These are phyloP conservation scores for Umbelopsis isabellina DNA, from an alignment of 192 early-diverging fungal genomes.

Conservation along the genomic window DNA sequence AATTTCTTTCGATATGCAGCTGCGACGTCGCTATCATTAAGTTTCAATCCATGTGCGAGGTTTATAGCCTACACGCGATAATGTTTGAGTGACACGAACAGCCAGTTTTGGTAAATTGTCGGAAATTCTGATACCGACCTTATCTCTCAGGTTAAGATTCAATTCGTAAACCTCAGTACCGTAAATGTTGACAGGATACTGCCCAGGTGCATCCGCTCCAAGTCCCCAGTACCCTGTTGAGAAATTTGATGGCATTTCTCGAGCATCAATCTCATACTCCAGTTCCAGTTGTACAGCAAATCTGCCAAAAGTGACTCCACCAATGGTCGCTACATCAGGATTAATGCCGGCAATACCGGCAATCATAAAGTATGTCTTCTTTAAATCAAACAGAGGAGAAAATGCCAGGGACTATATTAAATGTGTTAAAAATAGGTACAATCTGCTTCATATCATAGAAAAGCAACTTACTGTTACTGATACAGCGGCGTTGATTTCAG, in stretches of 20 bases:
- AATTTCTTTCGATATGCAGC: neutral
- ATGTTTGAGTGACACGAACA: neutral
- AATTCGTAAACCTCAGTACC: constrained; percentile 17
- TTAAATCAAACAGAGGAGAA: constrained; percentile 5
- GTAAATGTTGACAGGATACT: constrained; percentile 2
- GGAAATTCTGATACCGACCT: neutral
- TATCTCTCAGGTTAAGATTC: constrained; percentile 9
- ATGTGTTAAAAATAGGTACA: neutral
- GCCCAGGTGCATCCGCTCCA: neutral
- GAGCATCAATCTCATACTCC: constrained; percentile 14
- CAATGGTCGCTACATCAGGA: constrained; percentile 3
- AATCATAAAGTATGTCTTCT: constrained; percentile 15
- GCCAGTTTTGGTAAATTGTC: neutral
- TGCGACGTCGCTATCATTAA: neutral
- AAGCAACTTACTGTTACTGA: neutral
- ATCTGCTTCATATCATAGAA: neutral
- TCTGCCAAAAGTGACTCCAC: neutral
- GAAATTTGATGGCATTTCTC: constrained; percentile 18
- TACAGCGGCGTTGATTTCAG: constrained; percentile 16
- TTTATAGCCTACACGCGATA: neutral
- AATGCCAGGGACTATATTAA: constrained; percentile 1
- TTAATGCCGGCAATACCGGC: constrained; percentile 25
- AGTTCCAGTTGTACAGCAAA: constrained; percentile 19
- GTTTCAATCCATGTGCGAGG: constrained; percentile 1
- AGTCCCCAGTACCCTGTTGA: constrained; percentile 11